A percentile compares a stretch with the other conserved stretches of the same genome.
Conservation (phyloP, 306 rosid genomes). For the Prunus mume region DNA sequence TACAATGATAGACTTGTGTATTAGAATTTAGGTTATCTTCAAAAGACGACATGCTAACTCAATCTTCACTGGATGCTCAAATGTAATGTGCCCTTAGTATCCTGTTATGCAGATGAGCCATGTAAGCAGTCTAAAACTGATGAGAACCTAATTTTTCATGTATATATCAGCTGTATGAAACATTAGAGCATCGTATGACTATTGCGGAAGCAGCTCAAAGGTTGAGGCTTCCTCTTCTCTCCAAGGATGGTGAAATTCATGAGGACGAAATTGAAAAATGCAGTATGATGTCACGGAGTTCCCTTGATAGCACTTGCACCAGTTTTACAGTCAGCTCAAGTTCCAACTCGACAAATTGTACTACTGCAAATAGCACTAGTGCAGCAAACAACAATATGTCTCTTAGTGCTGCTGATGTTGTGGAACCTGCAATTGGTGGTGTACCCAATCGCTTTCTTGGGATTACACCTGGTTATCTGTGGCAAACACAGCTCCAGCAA, state of each 20-base stretch:
- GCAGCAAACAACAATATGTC: slow-evolving; percentile 37
- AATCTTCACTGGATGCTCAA: not conserved
- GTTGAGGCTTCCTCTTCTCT: slow-evolving; percentile 81
- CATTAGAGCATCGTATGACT: slow-evolving; percentile 81
- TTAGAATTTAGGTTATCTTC: too few relatives aligned
- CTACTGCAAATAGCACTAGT: slow-evolving; percentile 55
- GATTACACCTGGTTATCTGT: slow-evolving; percentile 76
- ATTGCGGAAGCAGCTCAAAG: slow-evolving; percentile 91
- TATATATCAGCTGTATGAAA: slow-evolving; percentile 69
- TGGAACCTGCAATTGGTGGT: slow-evolving; percentile 83
- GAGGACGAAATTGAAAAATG: slow-evolving; percentile 83
- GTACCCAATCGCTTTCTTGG: slow-evolving; percentile 85
- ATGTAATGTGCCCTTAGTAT: not conserved
- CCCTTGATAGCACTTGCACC: slow-evolving; percentile 63
- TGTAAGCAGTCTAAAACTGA: slow-evolving; percentile 5
- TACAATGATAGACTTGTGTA: not conserved
- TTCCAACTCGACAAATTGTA: slow-evolving; percentile 58
- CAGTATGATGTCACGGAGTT: slow-evolving; percentile 62
- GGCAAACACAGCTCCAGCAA: slow-evolving; percentile 82
- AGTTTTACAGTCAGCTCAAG: slow-evolving; percentile 53
- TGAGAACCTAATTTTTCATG: slow-evolving; percentile 6
- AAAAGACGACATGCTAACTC: too few relatives aligned
- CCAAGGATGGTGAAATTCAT: slow-evolving; percentile 86
- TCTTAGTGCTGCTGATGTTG: slow-evolving; percentile 42
- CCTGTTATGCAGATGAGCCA: not conserved